Percentiles rank a stretch among this genome's conserved stretches.
Evolutionary conservation across 2,329 filamentous ascomycete genomes (phyloP).

Genomic region (Phaeophleospora eucalypticola): DNA sequence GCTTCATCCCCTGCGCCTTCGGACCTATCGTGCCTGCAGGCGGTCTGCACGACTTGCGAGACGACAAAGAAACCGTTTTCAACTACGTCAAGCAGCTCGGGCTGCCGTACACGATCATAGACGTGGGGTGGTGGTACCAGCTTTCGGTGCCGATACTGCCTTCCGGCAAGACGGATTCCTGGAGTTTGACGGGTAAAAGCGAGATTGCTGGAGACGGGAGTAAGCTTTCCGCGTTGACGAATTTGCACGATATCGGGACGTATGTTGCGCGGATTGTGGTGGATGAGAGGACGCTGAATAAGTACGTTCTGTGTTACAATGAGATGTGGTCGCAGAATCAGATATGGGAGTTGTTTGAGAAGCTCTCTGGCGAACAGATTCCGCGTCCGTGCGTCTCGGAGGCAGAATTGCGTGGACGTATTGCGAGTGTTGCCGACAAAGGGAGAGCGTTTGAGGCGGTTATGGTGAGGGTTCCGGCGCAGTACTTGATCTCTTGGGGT

Average conservation of each 20-base stretch:
- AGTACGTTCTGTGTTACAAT: slow-evolving; percentile 48
- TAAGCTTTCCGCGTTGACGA: slow-evolving; percentile 42
- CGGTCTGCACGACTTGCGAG: slow-evolving; percentile 37
- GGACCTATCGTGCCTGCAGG: slow-evolving; percentile 42
- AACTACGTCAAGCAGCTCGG: slow-evolving; percentile 46
- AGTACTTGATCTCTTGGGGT: slow-evolving; percentile 47
- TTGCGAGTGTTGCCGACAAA: slow-evolving; percentile 30
- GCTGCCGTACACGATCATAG: slow-evolving; percentile 55
- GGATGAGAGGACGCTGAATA: slow-evolving; percentile 53
- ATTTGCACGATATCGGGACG: slow-evolving; percentile 51
- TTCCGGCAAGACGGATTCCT: slow-evolving; percentile 46
- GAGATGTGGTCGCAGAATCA: slow-evolving; percentile 46
- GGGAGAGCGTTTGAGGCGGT: neutral
- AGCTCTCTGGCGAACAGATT: slow-evolving; percentile 47
- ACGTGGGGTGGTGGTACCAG: slow-evolving; percentile 59
- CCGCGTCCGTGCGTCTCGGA: slow-evolving; percentile 29
- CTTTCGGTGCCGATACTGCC: slow-evolving; percentile 43
- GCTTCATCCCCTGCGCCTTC: slow-evolving; percentile 32
- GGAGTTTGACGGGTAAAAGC: slow-evolving; percentile 34
- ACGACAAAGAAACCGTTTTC: slow-evolving; percentile 50
- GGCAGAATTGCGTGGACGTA: slow-evolving; percentile 34
- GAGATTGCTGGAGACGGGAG: slow-evolving; percentile 47
- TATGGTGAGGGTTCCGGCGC: slow-evolving; percentile 28
- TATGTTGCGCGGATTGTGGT: slow-evolving; percentile 50
- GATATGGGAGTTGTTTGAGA: slow-evolving; percentile 46